Percentiles rank a stretch among this genome's conserved stretches.
phyloP scores from a whole-genome alignment of 371 early-diverging fungal genomes.

The Actinomortierella wolfii region DNA sequence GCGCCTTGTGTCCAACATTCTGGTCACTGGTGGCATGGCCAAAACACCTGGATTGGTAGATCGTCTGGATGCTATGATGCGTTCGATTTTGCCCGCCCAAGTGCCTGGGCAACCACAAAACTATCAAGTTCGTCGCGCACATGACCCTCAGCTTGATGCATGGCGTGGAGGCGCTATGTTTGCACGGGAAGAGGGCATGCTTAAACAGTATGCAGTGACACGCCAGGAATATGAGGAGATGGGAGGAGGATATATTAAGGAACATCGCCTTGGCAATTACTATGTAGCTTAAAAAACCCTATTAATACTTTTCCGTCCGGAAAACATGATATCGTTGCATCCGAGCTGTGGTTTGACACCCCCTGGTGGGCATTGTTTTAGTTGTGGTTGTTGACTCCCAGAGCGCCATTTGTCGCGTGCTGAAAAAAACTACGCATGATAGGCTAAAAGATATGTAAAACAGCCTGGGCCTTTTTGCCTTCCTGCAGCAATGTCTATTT shows the following conservation, averaged over 20 bases:
- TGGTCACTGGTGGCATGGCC: conserved; percentile 82
- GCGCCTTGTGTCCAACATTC: conserved; percentile 60
- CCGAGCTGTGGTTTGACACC: too few relatives aligned
- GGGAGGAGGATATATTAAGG: conserved; percentile 84
- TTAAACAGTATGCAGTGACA: conserved; percentile 59
- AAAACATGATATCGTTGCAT: too few relatives aligned
- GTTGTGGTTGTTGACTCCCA: too few relatives aligned
- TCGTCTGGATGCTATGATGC: conserved; percentile 65
- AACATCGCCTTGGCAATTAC: conserved; percentile 75
- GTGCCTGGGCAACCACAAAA: conserved; percentile 33
- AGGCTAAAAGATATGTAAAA: too few relatives aligned
- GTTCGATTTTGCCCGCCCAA: conserved; percentile 65
- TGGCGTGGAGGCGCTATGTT: conserved; percentile 87
- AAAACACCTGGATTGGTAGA: conserved; percentile 65
- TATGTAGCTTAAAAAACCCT: too few relatives aligned
- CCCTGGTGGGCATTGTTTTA: too few relatives aligned
- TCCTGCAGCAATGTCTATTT: too few relatives aligned
- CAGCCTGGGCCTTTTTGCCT: too few relatives aligned
- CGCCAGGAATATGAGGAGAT: conserved; percentile 77
- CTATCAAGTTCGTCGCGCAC: conserved; percentile 66
- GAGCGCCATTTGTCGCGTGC: too few relatives aligned
- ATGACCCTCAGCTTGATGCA: conserved; percentile 77
- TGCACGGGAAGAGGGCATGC: conserved; percentile 42
- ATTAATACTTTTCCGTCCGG: too few relatives aligned
- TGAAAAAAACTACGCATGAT: too few relatives aligned